These are phyloP conservation scores for Eutrema salsugineum DNA, from an alignment of 441 rosid genomes.

Conservation along the genomic window DNA sequence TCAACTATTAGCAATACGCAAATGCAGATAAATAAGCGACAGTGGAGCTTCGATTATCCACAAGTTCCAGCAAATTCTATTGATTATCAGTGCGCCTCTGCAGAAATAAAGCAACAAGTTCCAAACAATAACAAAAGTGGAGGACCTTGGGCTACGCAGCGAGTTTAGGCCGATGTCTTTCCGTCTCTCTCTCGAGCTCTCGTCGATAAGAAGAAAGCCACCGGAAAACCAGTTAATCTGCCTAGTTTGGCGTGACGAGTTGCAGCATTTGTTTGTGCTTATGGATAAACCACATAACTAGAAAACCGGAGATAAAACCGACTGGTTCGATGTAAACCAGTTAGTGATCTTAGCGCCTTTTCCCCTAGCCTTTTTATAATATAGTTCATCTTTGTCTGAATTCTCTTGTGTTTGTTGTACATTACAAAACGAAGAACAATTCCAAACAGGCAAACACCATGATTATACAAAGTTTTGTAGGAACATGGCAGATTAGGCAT, in stretches of 20 bases:
- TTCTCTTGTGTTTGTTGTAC: no score
- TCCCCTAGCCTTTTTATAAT: no score
- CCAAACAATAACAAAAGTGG: background rate
- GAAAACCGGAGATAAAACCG: background rate
- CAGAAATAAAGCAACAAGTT: no score
- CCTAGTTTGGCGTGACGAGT: background rate
- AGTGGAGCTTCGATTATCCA: background rate
- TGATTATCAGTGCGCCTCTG: background rate
- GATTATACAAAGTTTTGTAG: no score
- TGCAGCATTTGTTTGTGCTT: slow-evolving; percentile 1
- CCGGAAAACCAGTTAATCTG: background rate
- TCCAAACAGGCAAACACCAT: no score
- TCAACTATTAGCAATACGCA: background rate
- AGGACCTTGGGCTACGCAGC: background rate
- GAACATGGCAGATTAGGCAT: no score
- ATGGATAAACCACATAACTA: background rate
- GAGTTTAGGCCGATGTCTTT: background rate
- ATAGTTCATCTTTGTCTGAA: no score
- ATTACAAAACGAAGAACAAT: no score
- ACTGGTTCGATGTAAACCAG: background rate
- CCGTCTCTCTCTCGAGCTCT: background rate
- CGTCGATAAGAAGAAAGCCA: background rate
- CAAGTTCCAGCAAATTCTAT: background rate
- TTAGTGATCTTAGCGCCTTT: no score
- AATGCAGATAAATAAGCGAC: background rate